phyloP scores from a whole-genome alignment of 805 yeast species.

The Teunomyces panamensis region DNA sequence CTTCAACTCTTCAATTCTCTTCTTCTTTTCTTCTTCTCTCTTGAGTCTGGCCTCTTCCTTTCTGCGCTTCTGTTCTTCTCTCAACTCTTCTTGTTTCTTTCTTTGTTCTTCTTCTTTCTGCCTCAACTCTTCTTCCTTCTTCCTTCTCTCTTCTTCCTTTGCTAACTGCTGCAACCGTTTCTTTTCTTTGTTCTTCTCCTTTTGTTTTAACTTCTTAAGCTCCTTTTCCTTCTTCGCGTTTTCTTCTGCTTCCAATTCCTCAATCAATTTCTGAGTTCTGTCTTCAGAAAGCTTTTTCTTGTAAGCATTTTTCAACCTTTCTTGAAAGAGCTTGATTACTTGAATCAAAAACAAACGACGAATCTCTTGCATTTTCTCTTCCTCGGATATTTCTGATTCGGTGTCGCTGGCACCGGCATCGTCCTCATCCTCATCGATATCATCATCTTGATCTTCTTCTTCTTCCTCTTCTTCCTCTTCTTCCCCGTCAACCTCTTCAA shows the following conservation, averaged over 20 bases:
- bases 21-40: constrained; percentile 50
- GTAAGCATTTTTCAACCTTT: constrained; percentile 69
- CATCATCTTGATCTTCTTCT: constrained; percentile 7
- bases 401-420: constrained; percentile 39
- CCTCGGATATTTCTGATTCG: constrained; percentile 44
- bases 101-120: constrained; percentile 30
- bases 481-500: constrained; percentile 33
- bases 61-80: constrained; percentile 36
- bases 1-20: constrained; percentile 33
- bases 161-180: constrained; percentile 60
- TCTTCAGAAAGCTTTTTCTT: constrained; percentile 81
- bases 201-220: constrained; percentile 60
- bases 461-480: constrained; percentile 10
- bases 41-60: constrained; percentile 38
- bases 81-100: constrained; percentile 31
- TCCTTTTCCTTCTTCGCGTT: constrained; percentile 61
- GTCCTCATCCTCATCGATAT: constrained; percentile 36
- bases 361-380: constrained; percentile 70
- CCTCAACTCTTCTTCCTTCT: constrained; percentile 52
- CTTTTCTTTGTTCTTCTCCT: constrained; percentile 70
- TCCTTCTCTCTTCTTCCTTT: constrained; percentile 57
- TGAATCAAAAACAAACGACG: constrained; percentile 76
- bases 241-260: constrained; percentile 71
- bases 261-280: constrained; percentile 56
- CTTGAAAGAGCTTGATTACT: constrained; percentile 74